phyloP scores from a whole-genome alignment of 148 eudicot genomes.

The Dysphania ambrosioides region DNA sequence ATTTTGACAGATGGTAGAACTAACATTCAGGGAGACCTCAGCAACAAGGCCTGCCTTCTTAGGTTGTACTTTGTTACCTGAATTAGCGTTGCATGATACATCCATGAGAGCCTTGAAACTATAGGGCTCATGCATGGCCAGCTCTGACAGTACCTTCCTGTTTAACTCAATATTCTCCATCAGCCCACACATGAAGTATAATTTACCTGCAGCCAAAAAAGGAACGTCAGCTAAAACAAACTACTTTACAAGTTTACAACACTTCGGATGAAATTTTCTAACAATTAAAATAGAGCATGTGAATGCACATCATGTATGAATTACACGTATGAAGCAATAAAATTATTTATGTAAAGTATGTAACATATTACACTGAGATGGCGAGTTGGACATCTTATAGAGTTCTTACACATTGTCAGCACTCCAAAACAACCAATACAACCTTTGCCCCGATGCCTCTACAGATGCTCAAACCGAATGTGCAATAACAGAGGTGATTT shows the following conservation, averaged over 20 bases:
- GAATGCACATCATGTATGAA: neutral
- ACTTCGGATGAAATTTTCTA: neutral
- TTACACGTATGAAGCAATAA: neutral
- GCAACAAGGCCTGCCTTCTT: slow-evolving; percentile 64
- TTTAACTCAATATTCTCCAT: slow-evolving; percentile 80
- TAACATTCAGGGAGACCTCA: neutral
- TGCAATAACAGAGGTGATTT: neutral
- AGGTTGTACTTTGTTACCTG: slow-evolving; percentile 61
- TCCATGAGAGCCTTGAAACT: slow-evolving; percentile 89
- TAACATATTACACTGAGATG: too few species aligned
- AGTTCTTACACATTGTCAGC: neutral
- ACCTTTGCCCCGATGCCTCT: neutral
- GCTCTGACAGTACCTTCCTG: slow-evolving; percentile 79
- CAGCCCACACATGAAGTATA: slow-evolving; percentile 84
- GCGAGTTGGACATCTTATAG: neutral
- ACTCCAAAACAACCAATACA: neutral
- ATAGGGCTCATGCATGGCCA: slow-evolving; percentile 88
- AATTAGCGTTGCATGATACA: slow-evolving; percentile 59
- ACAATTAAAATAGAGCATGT: neutral
- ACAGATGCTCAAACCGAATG: neutral
- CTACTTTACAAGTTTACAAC: too few species aligned
- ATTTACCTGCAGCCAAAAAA: slow-evolving; percentile 49
- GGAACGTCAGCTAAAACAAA: too few species aligned
- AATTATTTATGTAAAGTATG: too few species aligned
- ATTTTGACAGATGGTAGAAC: neutral